Evolutionary conservation across 75 land plant species (phyloP).

Genomic region (Selaginella tamariscina): DNA sequence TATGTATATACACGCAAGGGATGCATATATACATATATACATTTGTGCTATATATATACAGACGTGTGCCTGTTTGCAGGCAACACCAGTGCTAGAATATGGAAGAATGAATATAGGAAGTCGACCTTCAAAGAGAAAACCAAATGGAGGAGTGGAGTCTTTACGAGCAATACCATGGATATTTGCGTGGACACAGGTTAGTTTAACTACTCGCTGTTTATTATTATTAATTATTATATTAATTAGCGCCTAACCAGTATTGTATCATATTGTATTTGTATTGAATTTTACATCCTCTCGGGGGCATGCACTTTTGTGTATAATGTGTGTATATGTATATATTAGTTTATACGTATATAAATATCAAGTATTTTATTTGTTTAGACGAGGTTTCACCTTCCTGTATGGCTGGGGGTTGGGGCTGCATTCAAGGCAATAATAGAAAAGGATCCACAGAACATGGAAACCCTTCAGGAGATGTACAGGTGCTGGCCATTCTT

Average conservation of each 20-base stretch:
- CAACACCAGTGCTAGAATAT: constrained; percentile 82
- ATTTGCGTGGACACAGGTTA: constrained; percentile 95
- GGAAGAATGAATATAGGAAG: constrained; percentile 96
- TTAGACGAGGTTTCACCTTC: constrained; percentile 24
- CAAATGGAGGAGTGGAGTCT: constrained; percentile 85
- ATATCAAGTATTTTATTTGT: too few relatives aligned
- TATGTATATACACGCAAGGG: too few relatives aligned
- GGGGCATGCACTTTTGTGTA: too few relatives aligned
- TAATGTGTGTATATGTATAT: too few relatives aligned
- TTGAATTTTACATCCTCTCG: too few relatives aligned
- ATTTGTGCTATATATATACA: too few relatives aligned
- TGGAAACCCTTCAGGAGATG: constrained; percentile 55
- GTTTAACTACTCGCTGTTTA: too few relatives aligned
- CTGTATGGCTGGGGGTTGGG: constrained; percentile 16
- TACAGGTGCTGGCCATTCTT: constrained; percentile 26
- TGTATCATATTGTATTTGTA: too few relatives aligned
- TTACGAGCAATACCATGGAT: constrained; percentile 93
- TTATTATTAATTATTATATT: too few relatives aligned
- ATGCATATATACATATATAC: too few relatives aligned
- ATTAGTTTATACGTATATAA: too few relatives aligned
- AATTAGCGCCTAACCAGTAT: too few relatives aligned
- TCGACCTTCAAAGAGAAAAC: constrained; percentile 73
- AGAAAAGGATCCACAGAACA: constrained; percentile 38
- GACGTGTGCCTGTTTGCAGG: constrained; percentile 28
- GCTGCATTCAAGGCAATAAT: constrained; percentile 20